phyloP scores from a whole-genome alignment of 176 grass and related monocot species.

The Triticum turgidum region DNA sequence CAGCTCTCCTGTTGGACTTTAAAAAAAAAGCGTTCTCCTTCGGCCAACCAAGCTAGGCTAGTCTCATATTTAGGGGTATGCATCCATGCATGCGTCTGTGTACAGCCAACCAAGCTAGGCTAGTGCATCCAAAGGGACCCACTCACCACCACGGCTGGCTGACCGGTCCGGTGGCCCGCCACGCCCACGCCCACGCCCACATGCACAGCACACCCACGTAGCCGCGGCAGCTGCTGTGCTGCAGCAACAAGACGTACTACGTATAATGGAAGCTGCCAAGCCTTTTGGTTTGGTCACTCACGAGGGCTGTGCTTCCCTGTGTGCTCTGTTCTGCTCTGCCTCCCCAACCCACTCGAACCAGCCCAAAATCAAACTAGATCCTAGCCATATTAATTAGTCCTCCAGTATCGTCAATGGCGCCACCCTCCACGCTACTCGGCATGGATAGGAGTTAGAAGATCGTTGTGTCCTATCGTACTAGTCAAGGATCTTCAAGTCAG shows the following conservation, averaged over 20 bases:
- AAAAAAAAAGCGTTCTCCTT: too few relatives aligned
- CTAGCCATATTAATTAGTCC: too few relatives aligned
- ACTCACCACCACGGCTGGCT: background rate
- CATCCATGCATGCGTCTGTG: background rate
- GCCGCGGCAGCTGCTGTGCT: background rate
- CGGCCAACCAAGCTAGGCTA: too few relatives aligned
- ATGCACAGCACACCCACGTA: background rate
- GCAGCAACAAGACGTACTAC: background rate
- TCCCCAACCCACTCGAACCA: background rate
- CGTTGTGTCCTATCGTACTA: too few relatives aligned
- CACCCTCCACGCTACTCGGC: background rate
- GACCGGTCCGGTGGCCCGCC: too few relatives aligned
- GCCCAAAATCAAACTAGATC: background rate
- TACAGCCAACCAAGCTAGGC: background rate
- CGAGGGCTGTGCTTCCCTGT: background rate
- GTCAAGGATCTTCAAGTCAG: too few relatives aligned
- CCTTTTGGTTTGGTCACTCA: background rate
- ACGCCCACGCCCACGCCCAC: background rate
- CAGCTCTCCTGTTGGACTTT: too few relatives aligned
- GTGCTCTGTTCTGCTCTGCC: background rate
- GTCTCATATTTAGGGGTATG: background rate
- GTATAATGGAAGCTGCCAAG: slow-evolving; percentile 1
- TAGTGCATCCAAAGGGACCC: slow-evolving; percentile 16
- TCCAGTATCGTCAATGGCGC: background rate
- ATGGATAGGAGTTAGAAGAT: too few relatives aligned